Evolutionary conservation across 176 grass and related monocot species (phyloP).

Genomic region (Carex pumila): DNA sequence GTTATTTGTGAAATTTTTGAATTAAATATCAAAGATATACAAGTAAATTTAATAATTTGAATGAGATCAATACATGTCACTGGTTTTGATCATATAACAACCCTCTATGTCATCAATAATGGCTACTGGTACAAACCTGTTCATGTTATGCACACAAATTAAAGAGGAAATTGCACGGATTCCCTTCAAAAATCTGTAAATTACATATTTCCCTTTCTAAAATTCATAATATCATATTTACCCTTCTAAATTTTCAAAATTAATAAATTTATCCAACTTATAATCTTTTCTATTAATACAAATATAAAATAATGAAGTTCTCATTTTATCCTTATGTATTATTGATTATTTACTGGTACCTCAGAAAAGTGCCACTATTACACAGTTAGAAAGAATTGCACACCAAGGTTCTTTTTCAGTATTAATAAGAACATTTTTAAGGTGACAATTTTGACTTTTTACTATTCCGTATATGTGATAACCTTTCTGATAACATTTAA

Average conservation of each 20-base stretch:
- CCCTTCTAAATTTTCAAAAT: no score
- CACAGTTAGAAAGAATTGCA: neutral
- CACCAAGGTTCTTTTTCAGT: no score
- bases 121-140: neutral
- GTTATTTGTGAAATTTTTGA: neutral
- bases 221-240: no score
- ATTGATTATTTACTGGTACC: neutral
- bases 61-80: neutral
- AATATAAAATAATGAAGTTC: no score
- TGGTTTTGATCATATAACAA: neutral
- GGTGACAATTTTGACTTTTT: neutral
- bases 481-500: neutral
- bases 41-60: neutral
- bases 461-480: neutral
- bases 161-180: no score
- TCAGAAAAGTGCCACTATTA: neutral
- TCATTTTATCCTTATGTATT: no score
- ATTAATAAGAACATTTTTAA: no score
- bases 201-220: no score
- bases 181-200: no score
- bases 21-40: neutral
- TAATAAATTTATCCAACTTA: no score
- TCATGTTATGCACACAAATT: neutral
- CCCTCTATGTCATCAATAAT: neutral
- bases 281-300: no score